phyloP scores from a whole-genome alignment of 2,329 filamentous ascomycete genomes.

The Colletotrichum euphorbiae region DNA sequence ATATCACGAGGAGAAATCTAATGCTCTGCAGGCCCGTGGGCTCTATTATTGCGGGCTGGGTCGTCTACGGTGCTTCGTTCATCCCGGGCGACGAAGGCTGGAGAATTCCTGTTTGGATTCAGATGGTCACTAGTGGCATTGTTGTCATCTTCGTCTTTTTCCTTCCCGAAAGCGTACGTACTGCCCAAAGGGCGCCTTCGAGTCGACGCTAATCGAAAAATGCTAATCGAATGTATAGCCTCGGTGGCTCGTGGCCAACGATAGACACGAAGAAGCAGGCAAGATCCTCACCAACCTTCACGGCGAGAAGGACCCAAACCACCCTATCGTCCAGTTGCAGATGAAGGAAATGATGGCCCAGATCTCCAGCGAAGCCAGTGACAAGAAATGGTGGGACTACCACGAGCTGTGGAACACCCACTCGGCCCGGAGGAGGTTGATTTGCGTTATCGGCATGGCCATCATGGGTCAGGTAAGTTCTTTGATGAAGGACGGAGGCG shows the following conservation, averaged over 20 bases:
- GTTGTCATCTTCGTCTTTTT: slow-evolving; percentile 57
- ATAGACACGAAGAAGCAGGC: slow-evolving; percentile 54
- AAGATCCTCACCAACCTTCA: slow-evolving; percentile 61
- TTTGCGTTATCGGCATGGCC: slow-evolving; percentile 63
- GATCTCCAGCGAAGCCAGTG: slow-evolving; percentile 60
- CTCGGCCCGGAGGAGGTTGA: slow-evolving; percentile 61
- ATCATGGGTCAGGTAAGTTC: slow-evolving; percentile 64
- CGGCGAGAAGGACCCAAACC: slow-evolving; percentile 61
- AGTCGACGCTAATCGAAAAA: not conserved
- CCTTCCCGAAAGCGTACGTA: slow-evolving; percentile 56
- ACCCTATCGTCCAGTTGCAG: slow-evolving; percentile 64
- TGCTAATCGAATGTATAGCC: slow-evolving; percentile 43
- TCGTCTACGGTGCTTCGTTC: slow-evolving; percentile 62
- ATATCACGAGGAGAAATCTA: not conserved
- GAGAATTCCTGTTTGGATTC: slow-evolving; percentile 64
- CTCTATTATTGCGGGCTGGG: slow-evolving; percentile 65
- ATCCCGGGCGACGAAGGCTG: slow-evolving; percentile 54
- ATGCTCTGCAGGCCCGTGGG: slow-evolving; percentile 48
- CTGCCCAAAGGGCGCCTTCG: rapidly evolving
- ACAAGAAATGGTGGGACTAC: slow-evolving; percentile 69
- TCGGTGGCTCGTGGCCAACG: slow-evolving; percentile 58
- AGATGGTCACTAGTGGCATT: slow-evolving; percentile 56
- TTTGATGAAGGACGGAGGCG: no score
- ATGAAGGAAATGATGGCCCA: slow-evolving; percentile 61
- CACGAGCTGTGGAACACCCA: slow-evolving; percentile 63